These are phyloP conservation scores for Cubamyces lactineus DNA, from an alignment of 768 basidiomycete species.

Conservation along the genomic window DNA sequence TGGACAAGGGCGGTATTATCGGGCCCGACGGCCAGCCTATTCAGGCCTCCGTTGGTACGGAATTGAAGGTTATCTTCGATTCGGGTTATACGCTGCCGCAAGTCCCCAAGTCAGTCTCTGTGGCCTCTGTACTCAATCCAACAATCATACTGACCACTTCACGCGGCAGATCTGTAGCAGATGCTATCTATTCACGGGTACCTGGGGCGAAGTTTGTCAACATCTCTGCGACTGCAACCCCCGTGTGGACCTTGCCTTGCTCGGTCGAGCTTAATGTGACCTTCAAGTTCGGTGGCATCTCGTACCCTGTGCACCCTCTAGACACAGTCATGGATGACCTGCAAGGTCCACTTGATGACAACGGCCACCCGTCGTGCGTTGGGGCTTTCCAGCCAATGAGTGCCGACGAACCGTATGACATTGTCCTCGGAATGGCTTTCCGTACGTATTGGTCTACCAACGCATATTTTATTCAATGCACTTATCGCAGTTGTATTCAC, in stretches of 20 bases:
- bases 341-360: slow-evolving; percentile 19
- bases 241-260: slow-evolving; percentile 40
- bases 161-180: slow-evolving; percentile 24
- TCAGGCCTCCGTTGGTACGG: slow-evolving; percentile 11
- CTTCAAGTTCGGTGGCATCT: slow-evolving; percentile 38
- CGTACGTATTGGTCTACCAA: slow-evolving; percentile 27
- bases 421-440: slow-evolving; percentile 40
- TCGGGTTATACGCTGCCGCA: slow-evolving; percentile 39
- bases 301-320: slow-evolving; percentile 40
- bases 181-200: slow-evolving; percentile 40
- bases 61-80: slow-evolving; percentile 35
- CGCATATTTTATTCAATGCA: neutral
- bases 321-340: slow-evolving; percentile 35
- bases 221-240: slow-evolving; percentile 17
- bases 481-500: neutral
- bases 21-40: slow-evolving; percentile 40
- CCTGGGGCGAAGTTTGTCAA: slow-evolving; percentile 34
- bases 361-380: slow-evolving; percentile 34
- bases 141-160: neutral
- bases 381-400: slow-evolving; percentile 38
- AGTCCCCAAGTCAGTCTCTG: slow-evolving; percentile 32
- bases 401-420: slow-evolving; percentile 29
- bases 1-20: slow-evolving; percentile 38
- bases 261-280: slow-evolving; percentile 38
- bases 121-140: neutral